Evolutionary conservation across 176 grass and related monocot genomes (phyloP).

Genomic region (Saccharum spontaneum): DNA sequence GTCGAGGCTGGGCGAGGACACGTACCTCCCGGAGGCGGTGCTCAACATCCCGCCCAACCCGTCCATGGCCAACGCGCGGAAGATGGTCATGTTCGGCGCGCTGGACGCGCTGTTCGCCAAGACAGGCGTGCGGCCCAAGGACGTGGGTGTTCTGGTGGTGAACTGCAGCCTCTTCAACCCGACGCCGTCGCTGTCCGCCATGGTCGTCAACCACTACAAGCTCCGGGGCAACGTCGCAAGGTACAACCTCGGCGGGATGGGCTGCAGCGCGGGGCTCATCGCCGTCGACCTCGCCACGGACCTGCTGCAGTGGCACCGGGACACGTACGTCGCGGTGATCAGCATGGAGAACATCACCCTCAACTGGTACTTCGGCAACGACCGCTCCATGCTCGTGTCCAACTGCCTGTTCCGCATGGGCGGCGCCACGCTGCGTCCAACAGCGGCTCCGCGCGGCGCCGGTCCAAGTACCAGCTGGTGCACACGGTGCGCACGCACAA

Average conservation of each 20-base stretch:
- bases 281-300: slow-evolving; percentile 56
- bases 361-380: slow-evolving; percentile 66
- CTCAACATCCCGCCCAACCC: slow-evolving; percentile 56
- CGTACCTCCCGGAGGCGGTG: slow-evolving; percentile 52
- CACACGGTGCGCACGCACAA: slow-evolving; percentile 66
- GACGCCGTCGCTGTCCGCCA: slow-evolving; percentile 54
- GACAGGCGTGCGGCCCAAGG: slow-evolving; percentile 42
- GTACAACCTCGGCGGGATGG: slow-evolving; percentile 68
- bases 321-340: slow-evolving; percentile 49
- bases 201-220: slow-evolving; percentile 52
- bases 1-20: no score
- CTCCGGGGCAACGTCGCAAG: slow-evolving; percentile 44
- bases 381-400: slow-evolving; percentile 57
- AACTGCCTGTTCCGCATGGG: slow-evolving; percentile 71
- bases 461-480: slow-evolving; percentile 66
- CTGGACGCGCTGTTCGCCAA: slow-evolving; percentile 53
- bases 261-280: slow-evolving; percentile 56
- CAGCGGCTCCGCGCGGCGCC: background rate
- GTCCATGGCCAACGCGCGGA: slow-evolving; percentile 40
- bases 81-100: slow-evolving; percentile 59
- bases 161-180: slow-evolving; percentile 68
- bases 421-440: slow-evolving; percentile 46
- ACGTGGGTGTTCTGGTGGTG: slow-evolving; percentile 49
- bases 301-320: slow-evolving; percentile 43
- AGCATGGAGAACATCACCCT: slow-evolving; percentile 67